phyloP scores from a whole-genome alignment of 2,329 filamentous ascomycete genomes.

The Fusarium sp. region DNA sequence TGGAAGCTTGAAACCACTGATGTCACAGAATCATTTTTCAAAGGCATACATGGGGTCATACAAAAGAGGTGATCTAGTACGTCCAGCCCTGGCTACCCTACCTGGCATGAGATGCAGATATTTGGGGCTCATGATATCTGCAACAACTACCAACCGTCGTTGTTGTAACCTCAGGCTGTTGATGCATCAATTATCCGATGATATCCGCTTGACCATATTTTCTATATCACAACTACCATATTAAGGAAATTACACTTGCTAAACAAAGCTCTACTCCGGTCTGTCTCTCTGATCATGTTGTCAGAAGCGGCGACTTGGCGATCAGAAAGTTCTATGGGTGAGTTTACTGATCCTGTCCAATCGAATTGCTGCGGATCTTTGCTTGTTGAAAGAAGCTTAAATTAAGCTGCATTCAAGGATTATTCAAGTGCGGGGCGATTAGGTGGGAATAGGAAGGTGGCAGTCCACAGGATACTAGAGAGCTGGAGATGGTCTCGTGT shows the following conservation, averaged over 20 bases:
- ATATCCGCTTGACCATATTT: background rate
- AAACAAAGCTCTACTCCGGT: background rate
- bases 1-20: background rate
- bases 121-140: background rate
- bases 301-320: background rate
- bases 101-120: background rate
- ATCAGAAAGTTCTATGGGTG: background rate
- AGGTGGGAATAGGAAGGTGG: slow-evolving; percentile 39
- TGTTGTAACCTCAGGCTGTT: background rate
- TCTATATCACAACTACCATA: background rate
- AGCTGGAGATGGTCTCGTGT: slow-evolving; percentile 1
- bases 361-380: background rate
- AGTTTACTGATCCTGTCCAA: background rate
- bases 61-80: background rate
- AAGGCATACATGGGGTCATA: background rate
- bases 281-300: background rate
- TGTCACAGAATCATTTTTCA: background rate
- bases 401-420: slow-evolving; percentile 29
- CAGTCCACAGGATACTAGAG: background rate
- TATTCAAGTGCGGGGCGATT: slow-evolving; percentile 18
- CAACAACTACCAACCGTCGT: background rate
- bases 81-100: background rate
- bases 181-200: background rate
- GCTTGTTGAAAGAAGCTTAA: slow-evolving; percentile 33
- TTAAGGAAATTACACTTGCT: background rate